Conservation (phyloP, 129 eudicot genomes). For the Flaveria robusta region DNA sequence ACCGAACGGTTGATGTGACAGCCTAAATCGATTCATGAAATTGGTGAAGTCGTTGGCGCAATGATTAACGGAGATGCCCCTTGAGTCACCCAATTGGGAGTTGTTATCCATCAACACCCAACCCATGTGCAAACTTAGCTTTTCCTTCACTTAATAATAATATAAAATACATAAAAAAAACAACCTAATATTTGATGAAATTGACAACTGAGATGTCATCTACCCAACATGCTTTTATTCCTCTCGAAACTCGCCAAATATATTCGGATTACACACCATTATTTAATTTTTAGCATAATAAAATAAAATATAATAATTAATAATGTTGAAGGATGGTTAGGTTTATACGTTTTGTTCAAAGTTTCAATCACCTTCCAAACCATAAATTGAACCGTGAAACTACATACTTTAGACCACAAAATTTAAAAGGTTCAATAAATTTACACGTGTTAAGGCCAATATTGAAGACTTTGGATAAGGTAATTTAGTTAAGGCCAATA, state of each 20-base stretch:
- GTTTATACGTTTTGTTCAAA: no score
- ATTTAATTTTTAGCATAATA: no score
- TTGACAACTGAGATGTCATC: slow-evolving; percentile 36
- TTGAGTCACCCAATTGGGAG: slow-evolving; percentile 2
- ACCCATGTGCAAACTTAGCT: slow-evolving; percentile 39
- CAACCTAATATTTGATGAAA: background rate
- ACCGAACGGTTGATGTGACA: background rate
- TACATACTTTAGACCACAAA: no score
- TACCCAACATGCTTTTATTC: slow-evolving; percentile 23
- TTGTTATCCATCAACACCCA: slow-evolving; percentile 23
- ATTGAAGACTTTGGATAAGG: no score
- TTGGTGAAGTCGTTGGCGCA: background rate
- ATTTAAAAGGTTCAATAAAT: no score
- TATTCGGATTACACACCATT: background rate
- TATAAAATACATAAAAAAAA: background rate
- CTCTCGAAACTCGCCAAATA: background rate
- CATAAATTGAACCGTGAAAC: no score
- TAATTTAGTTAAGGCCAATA: no score
- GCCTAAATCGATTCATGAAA: background rate
- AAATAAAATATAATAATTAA: no score
- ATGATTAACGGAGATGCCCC: slow-evolving; percentile 25
- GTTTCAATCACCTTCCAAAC: no score
- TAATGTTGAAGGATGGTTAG: no score
- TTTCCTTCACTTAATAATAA: background rate
- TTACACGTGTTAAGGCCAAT: no score